Percentiles rank a stretch among this genome's conserved stretches.
Conservation (phyloP, 345 rosid genomes). For the Lepidium didymum region DNA sequence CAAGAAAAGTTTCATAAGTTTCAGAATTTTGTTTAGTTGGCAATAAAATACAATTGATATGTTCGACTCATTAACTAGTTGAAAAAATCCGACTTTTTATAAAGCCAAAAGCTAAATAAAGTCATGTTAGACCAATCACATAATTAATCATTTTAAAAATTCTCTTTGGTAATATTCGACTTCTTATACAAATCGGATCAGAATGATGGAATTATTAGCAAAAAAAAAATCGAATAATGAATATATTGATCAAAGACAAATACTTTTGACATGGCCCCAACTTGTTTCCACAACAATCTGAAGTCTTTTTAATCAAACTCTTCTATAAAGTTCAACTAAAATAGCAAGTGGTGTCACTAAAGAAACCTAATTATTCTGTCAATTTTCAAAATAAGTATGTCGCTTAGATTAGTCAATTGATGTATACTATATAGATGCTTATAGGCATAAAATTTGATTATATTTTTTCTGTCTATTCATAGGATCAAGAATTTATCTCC, state of each 20-base stretch:
- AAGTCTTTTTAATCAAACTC: conserved; percentile 5
- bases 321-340: conserved; percentile 1
- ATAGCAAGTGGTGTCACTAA: conserved; percentile 21
- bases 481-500: neutral
- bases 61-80: conserved; percentile 13
- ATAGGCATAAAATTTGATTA: conserved; percentile 1
- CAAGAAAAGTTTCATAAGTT: neutral
- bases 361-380: conserved; percentile 5
- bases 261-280: conserved; percentile 14
- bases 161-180: conserved; percentile 12
- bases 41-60: conserved; percentile 9
- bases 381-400: conserved; percentile 12
- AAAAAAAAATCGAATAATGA: conserved; percentile 21
- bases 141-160: neutral
- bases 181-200: neutral
- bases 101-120: neutral
- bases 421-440: conserved; percentile 8
- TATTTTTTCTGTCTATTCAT: conserved; percentile 12
- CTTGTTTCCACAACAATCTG: conserved; percentile 13
- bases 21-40: neutral
- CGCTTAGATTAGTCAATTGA: neutral
- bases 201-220: conserved; percentile 5
- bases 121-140: conserved; percentile 14
- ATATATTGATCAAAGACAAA: conserved; percentile 6
- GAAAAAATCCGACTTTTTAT: neutral